These are phyloP conservation scores for Mitragyna speciosa DNA, from an alignment of 257 asterid genomes.

Conservation along the genomic window DNA sequence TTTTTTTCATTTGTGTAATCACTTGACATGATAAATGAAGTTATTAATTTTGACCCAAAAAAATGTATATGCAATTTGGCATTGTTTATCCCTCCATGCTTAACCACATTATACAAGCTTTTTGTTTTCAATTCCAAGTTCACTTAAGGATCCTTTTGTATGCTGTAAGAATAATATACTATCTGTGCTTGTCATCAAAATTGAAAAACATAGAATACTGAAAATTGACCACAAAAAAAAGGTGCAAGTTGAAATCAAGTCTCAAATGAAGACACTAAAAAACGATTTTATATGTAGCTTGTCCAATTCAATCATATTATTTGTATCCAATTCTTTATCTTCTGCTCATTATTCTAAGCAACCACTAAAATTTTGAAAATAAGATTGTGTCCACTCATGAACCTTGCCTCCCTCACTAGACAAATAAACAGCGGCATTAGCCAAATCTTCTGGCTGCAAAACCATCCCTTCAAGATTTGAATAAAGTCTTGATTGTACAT, in stretches of 20 bases:
- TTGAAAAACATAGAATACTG: background rate
- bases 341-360: background rate
- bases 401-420: constrained; percentile 42
- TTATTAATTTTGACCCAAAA: too few relatives aligned
- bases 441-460: constrained; percentile 31
- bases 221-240: too few relatives aligned
- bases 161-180: too few relatives aligned
- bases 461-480: constrained; percentile 11
- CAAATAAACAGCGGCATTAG: constrained; percentile 29
- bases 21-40: too few relatives aligned
- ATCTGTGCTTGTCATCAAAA: background rate
- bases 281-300: too few relatives aligned
- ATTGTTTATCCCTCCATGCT: too few relatives aligned
- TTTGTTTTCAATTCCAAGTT: too few relatives aligned
- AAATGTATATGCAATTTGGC: too few relatives aligned
- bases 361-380: background rate
- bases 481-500: background rate
- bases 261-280: too few relatives aligned
- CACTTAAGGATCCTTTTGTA: too few relatives aligned
- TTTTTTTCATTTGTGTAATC: too few relatives aligned
- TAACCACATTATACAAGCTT: too few relatives aligned
- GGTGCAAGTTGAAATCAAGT: background rate
- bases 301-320: background rate
- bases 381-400: constrained; percentile 36
- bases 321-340: background rate